These are phyloP conservation scores for Funneliformis caledonium DNA, from an alignment of 371 early-diverging fungal genomes.

Conservation along the genomic window DNA sequence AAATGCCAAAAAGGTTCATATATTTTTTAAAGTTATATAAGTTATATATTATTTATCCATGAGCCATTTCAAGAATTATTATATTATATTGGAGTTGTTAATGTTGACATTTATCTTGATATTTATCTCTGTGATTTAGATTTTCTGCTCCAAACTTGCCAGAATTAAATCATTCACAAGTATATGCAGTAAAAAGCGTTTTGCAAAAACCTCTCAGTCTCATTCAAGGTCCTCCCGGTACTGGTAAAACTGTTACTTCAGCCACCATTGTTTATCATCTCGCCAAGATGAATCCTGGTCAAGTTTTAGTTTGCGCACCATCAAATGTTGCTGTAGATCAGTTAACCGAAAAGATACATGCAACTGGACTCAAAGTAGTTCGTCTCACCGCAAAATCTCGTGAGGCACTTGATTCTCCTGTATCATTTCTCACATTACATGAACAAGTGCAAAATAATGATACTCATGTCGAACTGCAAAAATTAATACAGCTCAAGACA, in stretches of 20 bases:
- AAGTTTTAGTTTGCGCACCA: slow-evolving; percentile 98
- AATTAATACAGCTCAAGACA: slow-evolving; percentile 84
- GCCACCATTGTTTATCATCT: slow-evolving; percentile 98
- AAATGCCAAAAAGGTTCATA: slow-evolving; percentile 76
- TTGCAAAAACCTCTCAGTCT: slow-evolving; percentile 90
- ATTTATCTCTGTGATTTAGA: slow-evolving; percentile 43
- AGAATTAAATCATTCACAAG: slow-evolving; percentile 97
- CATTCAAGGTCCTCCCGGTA: slow-evolving; percentile 98
- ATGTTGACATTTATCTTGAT: background rate
- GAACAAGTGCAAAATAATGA: slow-evolving; percentile 95
- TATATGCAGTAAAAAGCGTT: slow-evolving; percentile 91
- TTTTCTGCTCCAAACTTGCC: slow-evolving; percentile 93
- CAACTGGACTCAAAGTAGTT: slow-evolving; percentile 94
- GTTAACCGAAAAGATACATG: slow-evolving; percentile 94
- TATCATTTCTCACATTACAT: slow-evolving; percentile 91
- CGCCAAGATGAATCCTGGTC: slow-evolving; percentile 88
- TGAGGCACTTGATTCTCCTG: slow-evolving; percentile 92
- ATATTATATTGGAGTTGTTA: background rate
- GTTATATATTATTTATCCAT: background rate
- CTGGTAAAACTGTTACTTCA: slow-evolving; percentile 98
- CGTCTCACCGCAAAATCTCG: slow-evolving; percentile 94
- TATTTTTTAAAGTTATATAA: background rate
- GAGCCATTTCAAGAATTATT: background rate
- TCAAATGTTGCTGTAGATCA: slow-evolving; percentile 99
- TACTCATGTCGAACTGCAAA: slow-evolving; percentile 90